Percentiles rank a stretch among this genome's conserved stretches.
phyloP scores from a whole-genome alignment of 495 filamentous ascomycete genomes.

The Annulohypoxylon nitens region DNA sequence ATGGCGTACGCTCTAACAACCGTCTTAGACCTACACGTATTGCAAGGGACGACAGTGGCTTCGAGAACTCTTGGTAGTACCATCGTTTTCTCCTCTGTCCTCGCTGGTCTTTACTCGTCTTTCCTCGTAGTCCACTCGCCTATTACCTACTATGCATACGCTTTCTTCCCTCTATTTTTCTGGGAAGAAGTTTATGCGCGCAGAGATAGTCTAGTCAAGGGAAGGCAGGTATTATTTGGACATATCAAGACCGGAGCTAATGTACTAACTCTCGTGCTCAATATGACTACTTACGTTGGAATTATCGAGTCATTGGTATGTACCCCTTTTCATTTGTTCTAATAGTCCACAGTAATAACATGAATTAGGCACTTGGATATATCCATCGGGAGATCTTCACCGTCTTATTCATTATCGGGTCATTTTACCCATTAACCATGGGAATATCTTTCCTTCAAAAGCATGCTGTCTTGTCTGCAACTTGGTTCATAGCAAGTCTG shows the following conservation, averaged over 20 bases:
- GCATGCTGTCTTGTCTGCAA: constrained; percentile 72
- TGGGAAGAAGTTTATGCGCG: constrained; percentile 96
- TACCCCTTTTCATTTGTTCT: neutral
- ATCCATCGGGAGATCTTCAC: constrained; percentile 91
- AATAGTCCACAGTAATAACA: constrained; percentile 35
- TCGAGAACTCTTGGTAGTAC: constrained; percentile 72
- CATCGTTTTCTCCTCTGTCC: constrained; percentile 78
- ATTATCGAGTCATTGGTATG: constrained; percentile 85
- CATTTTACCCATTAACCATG: constrained; percentile 82
- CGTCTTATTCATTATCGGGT: constrained; percentile 77
- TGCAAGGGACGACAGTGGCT: constrained; percentile 77
- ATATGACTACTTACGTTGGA: constrained; percentile 73
- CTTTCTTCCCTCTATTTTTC: constrained; percentile 90
- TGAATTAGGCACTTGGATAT: constrained; percentile 75
- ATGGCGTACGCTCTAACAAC: constrained; percentile 94
- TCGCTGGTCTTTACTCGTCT: constrained; percentile 80
- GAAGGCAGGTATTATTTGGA: constrained; percentile 75
- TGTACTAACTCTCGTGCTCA: constrained; percentile 69
- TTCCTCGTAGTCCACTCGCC: constrained; percentile 84
- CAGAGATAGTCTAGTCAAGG: constrained; percentile 75
- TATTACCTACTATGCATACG: constrained; percentile 91
- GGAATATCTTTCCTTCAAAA: constrained; percentile 76
- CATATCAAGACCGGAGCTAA: constrained; percentile 71
- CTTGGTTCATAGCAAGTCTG: constrained; percentile 81
- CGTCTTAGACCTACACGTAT: constrained; percentile 88